Percentiles rank a stretch among this genome's conserved stretches.
phyloP scores from a whole-genome alignment of 169 alveolate genomes.

The Condylostoma magnum region DNA sequence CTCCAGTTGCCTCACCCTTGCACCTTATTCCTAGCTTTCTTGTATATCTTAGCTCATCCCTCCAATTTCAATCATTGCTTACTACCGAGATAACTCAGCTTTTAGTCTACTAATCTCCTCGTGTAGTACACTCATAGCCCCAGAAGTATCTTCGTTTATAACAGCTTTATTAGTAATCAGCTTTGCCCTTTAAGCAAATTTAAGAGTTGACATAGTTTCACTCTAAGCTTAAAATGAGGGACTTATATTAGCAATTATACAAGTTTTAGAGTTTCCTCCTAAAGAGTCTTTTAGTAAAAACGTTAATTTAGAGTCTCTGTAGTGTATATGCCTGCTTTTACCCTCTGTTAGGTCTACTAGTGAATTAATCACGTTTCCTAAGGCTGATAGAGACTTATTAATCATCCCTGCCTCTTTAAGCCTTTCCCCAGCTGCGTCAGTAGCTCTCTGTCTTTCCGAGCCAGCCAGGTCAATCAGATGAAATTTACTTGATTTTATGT shows the following conservation, averaged over 20 bases:
- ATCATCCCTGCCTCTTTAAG: slow-evolving; percentile 85
- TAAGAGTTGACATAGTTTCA: slow-evolving; percentile 80
- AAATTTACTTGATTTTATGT: slow-evolving; percentile 39
- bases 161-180: slow-evolving; percentile 78
- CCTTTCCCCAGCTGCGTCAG: slow-evolving; percentile 73
- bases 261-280: slow-evolving; percentile 86
- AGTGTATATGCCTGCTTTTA: slow-evolving; percentile 71
- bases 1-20: too few species aligned
- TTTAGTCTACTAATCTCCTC: slow-evolving; percentile 62
- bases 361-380: slow-evolving; percentile 82
- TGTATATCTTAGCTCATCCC: background rate
- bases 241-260: slow-evolving; percentile 75
- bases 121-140: slow-evolving; percentile 49
- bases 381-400: slow-evolving; percentile 75
- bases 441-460: slow-evolving; percentile 71
- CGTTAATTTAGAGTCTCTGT: slow-evolving; percentile 87
- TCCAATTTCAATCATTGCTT: background rate
- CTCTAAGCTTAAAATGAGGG: slow-evolving; percentile 61
- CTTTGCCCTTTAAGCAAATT: slow-evolving; percentile 86
- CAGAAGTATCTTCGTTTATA: slow-evolving; percentile 75
- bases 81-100: slow-evolving; percentile 40
- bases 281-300: slow-evolving; percentile 75
- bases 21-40: too few species aligned
- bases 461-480: slow-evolving; percentile 88
- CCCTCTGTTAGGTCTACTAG: slow-evolving; percentile 62